phyloP scores from a whole-genome alignment of 1,284 basidiomycete genomes.

The Pisolithus thermaeus region DNA sequence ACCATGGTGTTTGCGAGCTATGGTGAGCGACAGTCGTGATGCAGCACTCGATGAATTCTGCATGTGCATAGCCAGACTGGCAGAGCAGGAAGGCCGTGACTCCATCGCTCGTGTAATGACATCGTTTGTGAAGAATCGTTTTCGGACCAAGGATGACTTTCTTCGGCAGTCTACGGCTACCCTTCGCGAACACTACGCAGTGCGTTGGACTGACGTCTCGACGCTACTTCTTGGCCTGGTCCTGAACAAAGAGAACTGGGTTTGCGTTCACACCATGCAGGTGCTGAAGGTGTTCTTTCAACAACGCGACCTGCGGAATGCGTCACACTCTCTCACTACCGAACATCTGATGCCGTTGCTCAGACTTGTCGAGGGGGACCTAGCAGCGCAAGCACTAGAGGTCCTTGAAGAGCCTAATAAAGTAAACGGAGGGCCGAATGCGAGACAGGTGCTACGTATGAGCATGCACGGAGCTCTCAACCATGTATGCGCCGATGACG shows the following conservation, averaged over 20 bases:
- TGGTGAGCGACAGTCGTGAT: slow-evolving; percentile 61
- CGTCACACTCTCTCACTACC: slow-evolving; percentile 70
- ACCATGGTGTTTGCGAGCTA: slow-evolving; percentile 87
- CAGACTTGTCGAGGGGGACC: slow-evolving; percentile 79
- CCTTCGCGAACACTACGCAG: slow-evolving; percentile 77
- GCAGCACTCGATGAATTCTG: slow-evolving; percentile 67
- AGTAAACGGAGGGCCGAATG: slow-evolving; percentile 69
- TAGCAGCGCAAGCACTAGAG: slow-evolving; percentile 82
- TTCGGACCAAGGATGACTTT: slow-evolving; percentile 92
- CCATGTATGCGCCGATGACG: slow-evolving; percentile 43
- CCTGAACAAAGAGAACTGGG: slow-evolving; percentile 82
- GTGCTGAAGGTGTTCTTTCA: slow-evolving; percentile 87
- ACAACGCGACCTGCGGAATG: slow-evolving; percentile 73
- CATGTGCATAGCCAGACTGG: slow-evolving; percentile 67
- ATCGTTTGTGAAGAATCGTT: slow-evolving; percentile 83
- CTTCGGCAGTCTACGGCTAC: slow-evolving; percentile 84
- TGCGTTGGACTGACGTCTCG: slow-evolving; percentile 69
- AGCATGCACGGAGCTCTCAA: slow-evolving; percentile 61
- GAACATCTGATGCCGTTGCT: slow-evolving; percentile 90
- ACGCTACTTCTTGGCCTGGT: slow-evolving; percentile 81
- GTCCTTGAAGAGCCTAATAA: slow-evolving; percentile 87
- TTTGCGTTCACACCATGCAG: slow-evolving; percentile 80
- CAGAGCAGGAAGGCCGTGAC: slow-evolving; percentile 64
- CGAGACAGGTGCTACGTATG: slow-evolving; percentile 84
- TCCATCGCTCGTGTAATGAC: slow-evolving; percentile 84